phyloP scores from a whole-genome alignment of 371 early-diverging fungal species.

The Circinella minor region DNA sequence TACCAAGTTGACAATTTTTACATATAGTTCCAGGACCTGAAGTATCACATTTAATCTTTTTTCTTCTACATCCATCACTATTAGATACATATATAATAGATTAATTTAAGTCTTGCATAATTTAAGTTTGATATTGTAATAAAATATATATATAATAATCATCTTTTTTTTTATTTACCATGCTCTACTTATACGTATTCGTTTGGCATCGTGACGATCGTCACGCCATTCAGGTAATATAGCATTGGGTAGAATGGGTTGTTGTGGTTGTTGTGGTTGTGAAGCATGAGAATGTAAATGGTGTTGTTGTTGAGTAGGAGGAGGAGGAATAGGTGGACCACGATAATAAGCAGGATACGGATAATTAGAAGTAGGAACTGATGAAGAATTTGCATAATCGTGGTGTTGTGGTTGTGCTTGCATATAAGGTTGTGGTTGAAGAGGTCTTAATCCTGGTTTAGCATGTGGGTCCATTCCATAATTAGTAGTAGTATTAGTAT shows the following conservation, averaged over 20 bases:
- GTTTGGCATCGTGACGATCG: constrained; percentile 25
- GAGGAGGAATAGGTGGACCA: constrained; percentile 4
- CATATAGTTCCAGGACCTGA: constrained; percentile 16
- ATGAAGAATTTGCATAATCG: neutral
- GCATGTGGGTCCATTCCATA: constrained; percentile 1
- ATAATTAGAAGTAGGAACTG: constrained; percentile 3
- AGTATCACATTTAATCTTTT: constrained; percentile 35
- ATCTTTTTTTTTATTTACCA: constrained; percentile 31
- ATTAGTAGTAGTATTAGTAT: neutral
- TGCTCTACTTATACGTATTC: constrained; percentile 49
- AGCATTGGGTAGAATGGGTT: neutral
- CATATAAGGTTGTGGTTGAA: constrained; percentile 28
- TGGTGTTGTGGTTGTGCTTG: neutral
- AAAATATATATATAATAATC: too few relatives aligned
- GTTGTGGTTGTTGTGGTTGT: neutral
- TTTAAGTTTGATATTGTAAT: too few relatives aligned
- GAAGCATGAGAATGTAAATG: too few relatives aligned
- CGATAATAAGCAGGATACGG: neutral
- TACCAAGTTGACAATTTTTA: constrained; percentile 23
- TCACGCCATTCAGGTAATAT: neutral
- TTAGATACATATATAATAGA: constrained; percentile 1
- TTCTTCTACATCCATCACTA: constrained; percentile 36
- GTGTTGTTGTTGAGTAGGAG: constrained; percentile 3
- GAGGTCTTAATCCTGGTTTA: constrained; percentile 15
- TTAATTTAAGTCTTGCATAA: neutral